Evolutionary conservation across 139 green algal species (phyloP).

Genomic region (Deuterostichococcus epilithicus): DNA sequence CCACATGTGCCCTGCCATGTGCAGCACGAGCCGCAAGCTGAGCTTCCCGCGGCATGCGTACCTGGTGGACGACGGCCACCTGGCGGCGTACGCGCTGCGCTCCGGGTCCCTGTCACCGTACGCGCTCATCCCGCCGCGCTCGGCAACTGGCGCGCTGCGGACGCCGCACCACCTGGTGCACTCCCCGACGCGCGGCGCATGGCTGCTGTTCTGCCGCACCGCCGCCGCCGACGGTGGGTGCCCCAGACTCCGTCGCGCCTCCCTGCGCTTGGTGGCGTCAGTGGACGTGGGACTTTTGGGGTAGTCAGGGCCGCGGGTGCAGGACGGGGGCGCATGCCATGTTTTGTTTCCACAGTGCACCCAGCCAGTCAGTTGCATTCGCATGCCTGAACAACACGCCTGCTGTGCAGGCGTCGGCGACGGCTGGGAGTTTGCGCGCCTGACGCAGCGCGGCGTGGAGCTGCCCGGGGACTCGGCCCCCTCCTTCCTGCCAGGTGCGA

Average conservation of each 20-base stretch:
- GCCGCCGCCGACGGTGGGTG: not conserved
- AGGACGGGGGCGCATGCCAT: too few relatives aligned
- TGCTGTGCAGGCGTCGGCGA: not conserved
- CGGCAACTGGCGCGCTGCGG: not conserved
- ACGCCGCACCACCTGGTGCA: slow-evolving; percentile 4
- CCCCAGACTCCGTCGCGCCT: too few relatives aligned
- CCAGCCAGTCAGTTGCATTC: too few relatives aligned
- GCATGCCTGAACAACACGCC: not conserved
- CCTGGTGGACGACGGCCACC: slow-evolving; percentile 11
- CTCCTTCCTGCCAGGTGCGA: not conserved
- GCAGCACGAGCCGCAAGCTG: slow-evolving; percentile 21
- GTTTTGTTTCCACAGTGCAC: too few relatives aligned
- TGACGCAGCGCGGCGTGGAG: not conserved
- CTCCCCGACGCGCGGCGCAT: slow-evolving; percentile 6
- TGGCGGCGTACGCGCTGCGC: slow-evolving; percentile 15
- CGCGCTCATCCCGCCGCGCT: not conserved
- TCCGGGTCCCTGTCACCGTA: not conserved
- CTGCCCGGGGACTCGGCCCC: not conserved
- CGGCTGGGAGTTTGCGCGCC: not conserved
- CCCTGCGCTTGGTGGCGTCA: too few relatives aligned
- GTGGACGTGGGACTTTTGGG: too few relatives aligned
- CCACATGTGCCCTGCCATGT: not conserved
- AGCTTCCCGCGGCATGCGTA: slow-evolving; percentile 14
- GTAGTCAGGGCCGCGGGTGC: too few relatives aligned
- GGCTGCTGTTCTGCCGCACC: slow-evolving; percentile 20